phyloP scores from a whole-genome alignment of 495 filamentous ascomycete species.

The Xylaria venustula region DNA sequence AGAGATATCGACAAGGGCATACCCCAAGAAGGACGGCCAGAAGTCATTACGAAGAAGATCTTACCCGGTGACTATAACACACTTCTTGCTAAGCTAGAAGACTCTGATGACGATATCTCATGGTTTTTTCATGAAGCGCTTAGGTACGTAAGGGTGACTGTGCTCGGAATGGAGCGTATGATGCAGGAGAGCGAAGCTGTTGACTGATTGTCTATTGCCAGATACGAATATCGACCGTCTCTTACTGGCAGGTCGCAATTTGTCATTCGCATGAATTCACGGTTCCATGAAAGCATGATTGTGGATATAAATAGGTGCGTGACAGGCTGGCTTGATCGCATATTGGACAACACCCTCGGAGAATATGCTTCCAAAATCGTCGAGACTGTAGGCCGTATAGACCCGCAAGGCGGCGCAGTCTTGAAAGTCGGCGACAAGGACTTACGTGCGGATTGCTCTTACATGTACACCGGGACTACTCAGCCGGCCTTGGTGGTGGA shows the following conservation, averaged over 20 bases:
- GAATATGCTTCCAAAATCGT: neutral
- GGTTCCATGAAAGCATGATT: neutral
- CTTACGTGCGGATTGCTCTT: neutral
- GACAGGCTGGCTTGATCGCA: neutral
- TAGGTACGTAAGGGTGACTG: neutral
- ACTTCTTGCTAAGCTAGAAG: neutral
- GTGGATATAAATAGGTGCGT: neutral
- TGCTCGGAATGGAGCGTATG: neutral
- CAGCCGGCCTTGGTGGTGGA: neutral
- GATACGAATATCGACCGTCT: conserved; percentile 1
- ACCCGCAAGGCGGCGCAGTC: neutral
- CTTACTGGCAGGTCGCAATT: neutral
- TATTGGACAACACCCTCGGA: neutral
- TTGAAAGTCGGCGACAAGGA: neutral
- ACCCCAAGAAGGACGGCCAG: neutral
- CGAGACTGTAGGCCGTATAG: neutral
- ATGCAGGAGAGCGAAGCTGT: neutral
- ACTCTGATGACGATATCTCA: neutral
- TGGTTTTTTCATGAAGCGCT: neutral
- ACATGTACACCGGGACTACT: neutral
- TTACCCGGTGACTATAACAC: neutral
- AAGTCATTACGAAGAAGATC: neutral
- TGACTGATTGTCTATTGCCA: neutral
- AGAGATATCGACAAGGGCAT: neutral
- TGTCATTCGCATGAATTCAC: neutral